Conservation (phyloP, 2,329 filamentous ascomycete genomes). For the Tolypocladium tundrense region DNA sequence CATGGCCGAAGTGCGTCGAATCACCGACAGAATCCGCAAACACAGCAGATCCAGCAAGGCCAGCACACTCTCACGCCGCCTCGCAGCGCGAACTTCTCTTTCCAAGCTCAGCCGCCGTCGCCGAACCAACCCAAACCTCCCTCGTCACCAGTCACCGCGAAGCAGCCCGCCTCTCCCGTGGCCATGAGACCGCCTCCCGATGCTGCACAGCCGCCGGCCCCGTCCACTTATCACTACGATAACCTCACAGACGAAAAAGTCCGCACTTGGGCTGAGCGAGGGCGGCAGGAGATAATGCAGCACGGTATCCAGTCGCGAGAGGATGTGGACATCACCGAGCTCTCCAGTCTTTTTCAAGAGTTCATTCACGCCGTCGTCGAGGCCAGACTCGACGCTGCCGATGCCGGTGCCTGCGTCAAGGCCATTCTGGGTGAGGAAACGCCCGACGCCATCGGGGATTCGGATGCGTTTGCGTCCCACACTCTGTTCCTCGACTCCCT, state of each 20-base stretch:
- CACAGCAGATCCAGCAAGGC: conserved; percentile 6
- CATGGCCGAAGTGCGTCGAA: conserved; percentile 16
- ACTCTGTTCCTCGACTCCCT: conserved; percentile 75
- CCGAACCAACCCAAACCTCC: conserved; percentile 10
- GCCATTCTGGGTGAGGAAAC: conserved; percentile 57
- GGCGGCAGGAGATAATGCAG: conserved; percentile 56
- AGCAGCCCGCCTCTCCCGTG: conserved; percentile 8
- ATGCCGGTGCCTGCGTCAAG: conserved; percentile 63
- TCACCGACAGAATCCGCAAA: conserved; percentile 9
- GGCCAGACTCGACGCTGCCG: conserved; percentile 51
- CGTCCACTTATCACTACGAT: conserved; percentile 57
- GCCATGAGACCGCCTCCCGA: conserved; percentile 11
- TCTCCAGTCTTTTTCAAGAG: conserved; percentile 75
- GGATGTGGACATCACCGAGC: conserved; percentile 56
- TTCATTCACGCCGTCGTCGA: conserved; percentile 68
- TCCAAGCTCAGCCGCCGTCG: conserved; percentile 8
- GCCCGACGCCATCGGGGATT: conserved; percentile 38
- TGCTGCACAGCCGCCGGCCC: conserved; percentile 18
- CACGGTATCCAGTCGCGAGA: conserved; percentile 54
- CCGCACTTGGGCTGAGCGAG: conserved; percentile 55
- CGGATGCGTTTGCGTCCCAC: conserved; percentile 47
- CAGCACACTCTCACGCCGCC: conserved; percentile 8
- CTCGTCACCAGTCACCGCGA: conserved; percentile 9
- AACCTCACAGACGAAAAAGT: conserved; percentile 63
- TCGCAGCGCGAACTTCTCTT: not conserved